These are phyloP conservation scores for Neonectria ditissima DNA, from an alignment of 2,329 filamentous ascomycete species.

Conservation along the genomic window DNA sequence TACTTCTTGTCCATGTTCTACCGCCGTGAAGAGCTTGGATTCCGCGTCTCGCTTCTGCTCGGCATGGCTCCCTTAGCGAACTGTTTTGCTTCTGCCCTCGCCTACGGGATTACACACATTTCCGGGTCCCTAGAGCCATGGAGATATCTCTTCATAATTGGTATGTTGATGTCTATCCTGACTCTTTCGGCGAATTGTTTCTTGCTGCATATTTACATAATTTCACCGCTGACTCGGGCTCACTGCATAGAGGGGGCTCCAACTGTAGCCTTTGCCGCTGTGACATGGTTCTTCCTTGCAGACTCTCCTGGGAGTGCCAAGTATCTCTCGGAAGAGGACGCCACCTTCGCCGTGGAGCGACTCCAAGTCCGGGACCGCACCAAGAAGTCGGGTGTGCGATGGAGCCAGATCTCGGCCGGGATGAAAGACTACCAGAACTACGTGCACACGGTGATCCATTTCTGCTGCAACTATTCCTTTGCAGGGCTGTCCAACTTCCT, in stretches of 20 bases:
- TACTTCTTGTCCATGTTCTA: slow-evolving; percentile 36
- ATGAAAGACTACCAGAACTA: slow-evolving; percentile 28
- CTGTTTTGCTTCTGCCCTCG: slow-evolving; percentile 26
- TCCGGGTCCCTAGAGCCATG: slow-evolving; percentile 22
- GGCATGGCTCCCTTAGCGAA: slow-evolving; percentile 31
- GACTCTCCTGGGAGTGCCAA: slow-evolving; percentile 25
- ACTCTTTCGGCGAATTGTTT: too few relatives aligned
- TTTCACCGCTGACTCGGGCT: background rate
- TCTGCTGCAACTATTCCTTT: slow-evolving; percentile 33
- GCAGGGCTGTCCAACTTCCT: slow-evolving; percentile 31
- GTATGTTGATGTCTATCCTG: slow-evolving; percentile 5
- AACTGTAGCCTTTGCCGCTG: slow-evolving; percentile 17
- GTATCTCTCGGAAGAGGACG: slow-evolving; percentile 22
- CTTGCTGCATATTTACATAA: background rate
- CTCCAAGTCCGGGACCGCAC: slow-evolving; percentile 25
- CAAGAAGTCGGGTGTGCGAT: slow-evolving; percentile 22
- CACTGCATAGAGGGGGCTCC: slow-evolving; percentile 20
- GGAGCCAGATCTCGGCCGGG: slow-evolving; percentile 25
- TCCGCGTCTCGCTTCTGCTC: slow-evolving; percentile 27
- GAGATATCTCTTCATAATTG: slow-evolving; percentile 27
- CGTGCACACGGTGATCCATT: slow-evolving; percentile 27
- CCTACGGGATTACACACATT: slow-evolving; percentile 30
- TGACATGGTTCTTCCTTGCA: slow-evolving; percentile 24
- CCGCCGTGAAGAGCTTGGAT: slow-evolving; percentile 29
- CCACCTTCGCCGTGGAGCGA: slow-evolving; percentile 21